Evolutionary conservation across 768 basidiomycete genomes (phyloP), one percentile per base, ranked within the genome.

Genomic region (Phaeolepiota aurea): DNA sequence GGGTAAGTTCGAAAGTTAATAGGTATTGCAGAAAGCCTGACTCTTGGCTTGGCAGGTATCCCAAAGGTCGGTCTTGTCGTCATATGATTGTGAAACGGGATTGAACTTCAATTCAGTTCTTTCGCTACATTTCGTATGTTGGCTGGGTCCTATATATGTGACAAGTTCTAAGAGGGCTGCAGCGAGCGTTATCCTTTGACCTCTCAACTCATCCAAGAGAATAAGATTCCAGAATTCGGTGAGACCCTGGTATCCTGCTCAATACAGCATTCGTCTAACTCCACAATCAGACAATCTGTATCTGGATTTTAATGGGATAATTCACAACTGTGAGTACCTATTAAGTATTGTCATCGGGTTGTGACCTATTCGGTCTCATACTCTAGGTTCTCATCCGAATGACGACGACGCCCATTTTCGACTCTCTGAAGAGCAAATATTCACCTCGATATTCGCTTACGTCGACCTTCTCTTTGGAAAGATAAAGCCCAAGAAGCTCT

Each of bases 151-250:
- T 31, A n/a, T n/a, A 21, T 12, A 3, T 11, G 20, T 37, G 16
- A 21, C 34, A 30, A 31, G 3, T 25, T 22, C 5, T 12, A 21
- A 41, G 14, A 12, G 11, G 14, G 16, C 32, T 19, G 5, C 55
- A 94, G 91, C 46, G 96, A 98, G 69, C 82, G 96, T 46, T 99
- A 99, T 61, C 94, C 96, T 38, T 76, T 99, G 50, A 99, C 93
- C 12, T 98, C 94, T 13, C 96, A 98, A 60, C 72, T 98, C 43
- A 96, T 98, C 48, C 81, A 94, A 61, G 92, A 96, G 69, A 96
- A 97, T 68, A 91, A 92, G 71, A 98, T 99, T 46, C 94, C 92
- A 12, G 96, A 97, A 63, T 99, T 99, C 56, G 94, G 90, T 86
- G 46, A 45, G 74, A 57, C 2, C 7, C 37, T 21, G n/a, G 20